These are phyloP conservation scores for Xylaria sp. DNA, from an alignment of 2,329 filamentous ascomycete genomes.

Conservation along the genomic window DNA sequence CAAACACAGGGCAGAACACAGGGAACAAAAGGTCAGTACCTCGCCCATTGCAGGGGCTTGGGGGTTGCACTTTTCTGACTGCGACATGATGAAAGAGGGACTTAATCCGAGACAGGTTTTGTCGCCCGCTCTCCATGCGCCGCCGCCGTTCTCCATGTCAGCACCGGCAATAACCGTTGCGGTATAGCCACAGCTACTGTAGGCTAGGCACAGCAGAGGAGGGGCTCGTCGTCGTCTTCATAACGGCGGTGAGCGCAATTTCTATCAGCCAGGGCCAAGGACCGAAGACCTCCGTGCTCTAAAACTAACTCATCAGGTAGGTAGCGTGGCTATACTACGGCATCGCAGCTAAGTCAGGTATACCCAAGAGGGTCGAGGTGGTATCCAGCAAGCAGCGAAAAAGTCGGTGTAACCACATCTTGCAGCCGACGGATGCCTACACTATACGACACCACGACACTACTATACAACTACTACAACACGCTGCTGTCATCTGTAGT, in stretches of 20 bases:
- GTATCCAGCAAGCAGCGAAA: constrained; percentile 25
- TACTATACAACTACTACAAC: neutral
- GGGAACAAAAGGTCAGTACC: constrained; percentile 13
- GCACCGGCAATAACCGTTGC: constrained; percentile 31
- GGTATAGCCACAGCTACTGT: constrained; percentile 15
- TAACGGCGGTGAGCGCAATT: constrained; percentile 37
- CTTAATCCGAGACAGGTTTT: constrained; percentile 35
- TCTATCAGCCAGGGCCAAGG: constrained; percentile 23
- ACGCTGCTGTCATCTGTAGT: constrained; percentile 1
- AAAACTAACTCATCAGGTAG: constrained; percentile 10
- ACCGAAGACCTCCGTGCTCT: constrained; percentile 29
- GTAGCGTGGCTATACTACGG: neutral
- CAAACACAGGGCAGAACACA: constrained; percentile 10
- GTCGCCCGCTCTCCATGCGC: constrained; percentile 12
- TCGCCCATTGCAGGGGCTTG: neutral
- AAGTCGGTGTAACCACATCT: constrained; percentile 39
- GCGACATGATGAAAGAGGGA: constrained; percentile 30
- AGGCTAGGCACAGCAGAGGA: constrained; percentile 1
- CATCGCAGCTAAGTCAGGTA: neutral
- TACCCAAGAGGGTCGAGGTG: constrained; percentile 19
- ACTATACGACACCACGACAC: neutral
- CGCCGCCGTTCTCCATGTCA: constrained; percentile 10
- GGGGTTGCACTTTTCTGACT: constrained; percentile 19
- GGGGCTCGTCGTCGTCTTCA: constrained; percentile 5
- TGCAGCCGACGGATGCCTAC: constrained; percentile 27